A percentile compares a stretch with the other conserved stretches of the same genome.
Evolutionary conservation across 2,329 filamentous ascomycete species (phyloP).

Genomic region (Cercospora zeina): DNA sequence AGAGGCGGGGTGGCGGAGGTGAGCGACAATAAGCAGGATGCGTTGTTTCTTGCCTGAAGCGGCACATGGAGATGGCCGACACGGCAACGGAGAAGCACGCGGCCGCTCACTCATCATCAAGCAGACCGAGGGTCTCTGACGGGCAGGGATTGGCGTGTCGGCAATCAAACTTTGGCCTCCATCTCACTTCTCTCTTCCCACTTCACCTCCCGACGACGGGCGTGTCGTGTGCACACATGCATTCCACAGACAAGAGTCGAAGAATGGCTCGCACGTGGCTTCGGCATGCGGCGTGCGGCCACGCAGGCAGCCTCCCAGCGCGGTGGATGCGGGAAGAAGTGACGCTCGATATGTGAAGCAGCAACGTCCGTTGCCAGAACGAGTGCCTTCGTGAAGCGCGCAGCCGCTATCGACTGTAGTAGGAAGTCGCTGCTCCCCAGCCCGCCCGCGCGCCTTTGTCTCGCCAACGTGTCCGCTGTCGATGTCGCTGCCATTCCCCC

Average conservation of each 20-base stretch:
- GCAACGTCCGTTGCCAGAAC: not conserved
- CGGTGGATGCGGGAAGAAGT: not conserved
- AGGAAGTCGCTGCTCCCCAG: not conserved
- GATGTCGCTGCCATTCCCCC: not conserved
- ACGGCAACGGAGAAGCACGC: conserved; percentile 13
- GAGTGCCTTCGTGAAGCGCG: conserved; percentile 1
- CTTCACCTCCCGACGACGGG: not conserved
- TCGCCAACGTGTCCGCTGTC: not conserved
- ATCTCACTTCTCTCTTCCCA: not conserved
- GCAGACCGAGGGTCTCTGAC: conserved; percentile 1
- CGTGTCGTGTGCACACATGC: too few species aligned
- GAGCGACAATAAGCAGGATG: conserved; percentile 6
- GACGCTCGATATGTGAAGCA: not conserved
- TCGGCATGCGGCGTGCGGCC: not conserved
- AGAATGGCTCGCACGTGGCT: not conserved
- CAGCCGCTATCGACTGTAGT: conserved; percentile 4
- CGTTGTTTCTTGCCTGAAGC: conserved; percentile 11
- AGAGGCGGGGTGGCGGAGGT: not conserved
- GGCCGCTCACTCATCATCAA: not conserved
- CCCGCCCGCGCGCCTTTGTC: not conserved
- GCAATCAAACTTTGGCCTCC: conserved; percentile 1
- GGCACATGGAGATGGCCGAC: conserved; percentile 15
- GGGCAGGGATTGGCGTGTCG: conserved; percentile 7
- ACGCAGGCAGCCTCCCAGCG: not conserved
- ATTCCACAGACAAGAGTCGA: not conserved